Conservation (phyloP, 1,139 yeast genomes). For the Scheffersomyces cryptocercus region DNA sequence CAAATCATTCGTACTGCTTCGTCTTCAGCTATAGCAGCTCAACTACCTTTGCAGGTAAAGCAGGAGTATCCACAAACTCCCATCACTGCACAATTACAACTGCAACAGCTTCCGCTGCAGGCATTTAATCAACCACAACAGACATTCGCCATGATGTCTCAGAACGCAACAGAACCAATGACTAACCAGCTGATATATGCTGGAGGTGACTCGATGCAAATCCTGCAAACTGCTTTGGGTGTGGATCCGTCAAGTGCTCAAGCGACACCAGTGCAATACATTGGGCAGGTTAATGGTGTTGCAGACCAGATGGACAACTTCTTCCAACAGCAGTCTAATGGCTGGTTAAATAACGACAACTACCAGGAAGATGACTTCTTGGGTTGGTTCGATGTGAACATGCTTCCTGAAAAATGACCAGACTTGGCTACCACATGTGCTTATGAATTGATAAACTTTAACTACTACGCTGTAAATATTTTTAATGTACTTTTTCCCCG, state of each 20-base stretch:
- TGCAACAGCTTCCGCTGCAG: constrained; percentile 1
- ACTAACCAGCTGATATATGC: constrained; percentile 1
- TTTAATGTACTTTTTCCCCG: constrained; percentile 1
- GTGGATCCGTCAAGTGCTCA: constrained; percentile 8
- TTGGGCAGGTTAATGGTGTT: constrained; percentile 15
- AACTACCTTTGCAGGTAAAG: neutral
- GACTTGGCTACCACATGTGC: neutral
- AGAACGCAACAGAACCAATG: constrained; percentile 6
- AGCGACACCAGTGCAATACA: constrained; percentile 14
- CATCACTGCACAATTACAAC: neutral
- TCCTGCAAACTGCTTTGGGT: constrained; percentile 1
- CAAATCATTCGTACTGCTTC: no score
- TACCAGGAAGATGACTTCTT: constrained; percentile 76
- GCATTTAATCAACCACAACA: constrained; percentile 1
- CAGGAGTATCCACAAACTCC: neutral
- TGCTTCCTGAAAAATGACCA: constrained; percentile 29
- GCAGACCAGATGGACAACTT: constrained; percentile 53
- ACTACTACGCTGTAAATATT: neutral
- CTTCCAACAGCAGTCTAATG: constrained; percentile 79
- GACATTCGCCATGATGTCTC: constrained; percentile 2
- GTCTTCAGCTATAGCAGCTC: neutral
- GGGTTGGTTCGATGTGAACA: constrained; percentile 88
- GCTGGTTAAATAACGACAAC: constrained; percentile 73
- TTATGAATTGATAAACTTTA: constrained; percentile 1
- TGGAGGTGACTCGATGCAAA: neutral